Conservation (phyloP, 1,284 basidiomycete genomes). For the Ceratobasidium sp. region DNA sequence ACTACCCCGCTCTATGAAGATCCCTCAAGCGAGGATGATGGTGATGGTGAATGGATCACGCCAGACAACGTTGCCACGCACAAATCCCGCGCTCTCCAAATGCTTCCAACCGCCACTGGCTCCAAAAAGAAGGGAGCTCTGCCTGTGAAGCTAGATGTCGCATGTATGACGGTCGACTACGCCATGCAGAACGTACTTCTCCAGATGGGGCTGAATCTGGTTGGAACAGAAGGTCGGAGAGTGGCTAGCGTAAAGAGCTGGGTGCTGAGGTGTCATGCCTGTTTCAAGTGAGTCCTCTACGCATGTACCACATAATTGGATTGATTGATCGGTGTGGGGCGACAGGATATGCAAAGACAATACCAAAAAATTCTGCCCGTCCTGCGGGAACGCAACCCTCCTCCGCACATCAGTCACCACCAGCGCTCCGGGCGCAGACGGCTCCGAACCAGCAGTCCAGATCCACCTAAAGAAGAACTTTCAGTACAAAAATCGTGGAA, state of each 20-base stretch:
- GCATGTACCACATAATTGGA: neutral
- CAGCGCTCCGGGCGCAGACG: slow-evolving; percentile 66
- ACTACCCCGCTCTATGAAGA: slow-evolving; percentile 68
- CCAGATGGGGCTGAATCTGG: slow-evolving; percentile 92
- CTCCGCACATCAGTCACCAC: slow-evolving; percentile 92
- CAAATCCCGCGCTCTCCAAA: slow-evolving; percentile 88
- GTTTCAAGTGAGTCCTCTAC: slow-evolving; percentile 88
- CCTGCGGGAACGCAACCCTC: slow-evolving; percentile 94
- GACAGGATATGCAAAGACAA: slow-evolving; percentile 93
- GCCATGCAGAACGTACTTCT: slow-evolving; percentile 98
- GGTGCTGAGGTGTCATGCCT: slow-evolving; percentile 97
- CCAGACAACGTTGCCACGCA: slow-evolving; percentile 87
- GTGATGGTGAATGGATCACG: slow-evolving; percentile 97
- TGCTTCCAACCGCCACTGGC: slow-evolving; percentile 66
- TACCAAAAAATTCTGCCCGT: slow-evolving; percentile 96
- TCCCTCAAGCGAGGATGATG: slow-evolving; percentile 76
- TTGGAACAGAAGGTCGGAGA: slow-evolving; percentile 91
- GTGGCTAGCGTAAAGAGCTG: slow-evolving; percentile 94
- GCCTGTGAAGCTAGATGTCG: slow-evolving; percentile 59
- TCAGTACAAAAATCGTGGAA: slow-evolving; percentile 92
- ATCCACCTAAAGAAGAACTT: slow-evolving; percentile 95
- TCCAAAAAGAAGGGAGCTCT: slow-evolving; percentile 57
- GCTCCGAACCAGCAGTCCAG: slow-evolving; percentile 72
- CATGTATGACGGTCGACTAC: slow-evolving; percentile 98
- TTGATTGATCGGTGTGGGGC: slow-evolving; percentile 26